phyloP scores from a whole-genome alignment of 352 stramenopile species.

The Thalassiosira mediterranea region DNA sequence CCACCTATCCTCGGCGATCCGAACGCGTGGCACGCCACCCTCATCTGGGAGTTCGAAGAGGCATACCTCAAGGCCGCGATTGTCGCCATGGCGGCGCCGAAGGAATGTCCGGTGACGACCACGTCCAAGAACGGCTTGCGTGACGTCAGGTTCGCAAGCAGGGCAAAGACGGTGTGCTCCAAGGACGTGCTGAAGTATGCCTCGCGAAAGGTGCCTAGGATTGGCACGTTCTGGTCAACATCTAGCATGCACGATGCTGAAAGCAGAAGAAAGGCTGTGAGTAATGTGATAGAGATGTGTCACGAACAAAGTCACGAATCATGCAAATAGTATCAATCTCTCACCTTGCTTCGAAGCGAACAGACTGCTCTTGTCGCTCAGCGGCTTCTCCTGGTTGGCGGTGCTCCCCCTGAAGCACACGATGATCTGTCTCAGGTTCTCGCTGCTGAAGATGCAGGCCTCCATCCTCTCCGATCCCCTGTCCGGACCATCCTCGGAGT shows the following conservation, averaged over 20 bases:
- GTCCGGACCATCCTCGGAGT: constrained; percentile 4
- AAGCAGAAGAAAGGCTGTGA: background rate
- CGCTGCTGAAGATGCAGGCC: constrained; percentile 67
- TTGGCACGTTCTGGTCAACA: constrained; percentile 45
- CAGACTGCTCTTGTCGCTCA: constrained; percentile 35
- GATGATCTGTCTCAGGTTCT: constrained; percentile 69
- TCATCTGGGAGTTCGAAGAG: constrained; percentile 53
- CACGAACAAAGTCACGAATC: constrained; percentile 3
- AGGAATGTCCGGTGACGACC: constrained; percentile 74
- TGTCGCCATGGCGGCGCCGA: constrained; percentile 63
- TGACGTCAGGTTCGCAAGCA: constrained; percentile 66
- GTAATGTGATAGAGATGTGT: constrained; percentile 5
- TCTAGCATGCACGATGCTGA: constrained; percentile 44
- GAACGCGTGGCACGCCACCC: constrained; percentile 61
- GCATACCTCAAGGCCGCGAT: constrained; percentile 68
- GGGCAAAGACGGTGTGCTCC: constrained; percentile 63
- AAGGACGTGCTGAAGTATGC: constrained; percentile 63
- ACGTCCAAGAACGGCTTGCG: constrained; percentile 79
- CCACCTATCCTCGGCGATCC: constrained; percentile 67
- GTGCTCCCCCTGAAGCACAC: constrained; percentile 71
- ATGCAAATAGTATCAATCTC: background rate
- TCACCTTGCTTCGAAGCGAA: constrained; percentile 58
- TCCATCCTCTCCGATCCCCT: constrained; percentile 57
- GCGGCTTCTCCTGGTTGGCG: constrained; percentile 62
- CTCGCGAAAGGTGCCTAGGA: constrained; percentile 54